Conservation (phyloP, 345 rosid species). For the Syzygium grande region DNA sequence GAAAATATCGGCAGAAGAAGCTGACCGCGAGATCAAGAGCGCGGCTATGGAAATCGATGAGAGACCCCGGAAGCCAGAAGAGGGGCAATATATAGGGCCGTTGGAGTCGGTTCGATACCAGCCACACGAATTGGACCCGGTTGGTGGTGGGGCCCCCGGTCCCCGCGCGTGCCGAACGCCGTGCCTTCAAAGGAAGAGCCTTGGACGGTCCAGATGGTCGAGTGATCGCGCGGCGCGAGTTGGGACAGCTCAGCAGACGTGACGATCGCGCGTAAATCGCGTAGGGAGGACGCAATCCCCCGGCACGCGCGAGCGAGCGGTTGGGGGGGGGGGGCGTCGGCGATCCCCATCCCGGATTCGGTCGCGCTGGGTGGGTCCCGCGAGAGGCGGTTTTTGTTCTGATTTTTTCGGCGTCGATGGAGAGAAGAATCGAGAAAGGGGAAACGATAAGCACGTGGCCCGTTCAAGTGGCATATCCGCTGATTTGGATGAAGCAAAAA, state of each 20-base stretch:
- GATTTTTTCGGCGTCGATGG: not conserved
- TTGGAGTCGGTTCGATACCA: not conserved
- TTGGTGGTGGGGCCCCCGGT: not conserved
- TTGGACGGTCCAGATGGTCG: not conserved
- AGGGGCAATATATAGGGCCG: not conserved
- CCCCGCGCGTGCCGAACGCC: not conserved
- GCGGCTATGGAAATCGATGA: not conserved
- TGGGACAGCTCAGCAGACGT: too few relatives aligned
- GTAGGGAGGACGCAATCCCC: not conserved
- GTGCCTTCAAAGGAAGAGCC: not conserved
- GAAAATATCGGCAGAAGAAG: not conserved
- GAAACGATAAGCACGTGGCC: not conserved
- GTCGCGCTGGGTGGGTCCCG: not conserved
- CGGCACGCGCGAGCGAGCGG: not conserved
- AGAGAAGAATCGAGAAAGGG: not conserved
- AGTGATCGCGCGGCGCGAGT: accelerated
- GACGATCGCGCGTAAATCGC: not conserved
- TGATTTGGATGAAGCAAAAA: not conserved
- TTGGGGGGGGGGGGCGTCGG: not conserved
- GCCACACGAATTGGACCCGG: not conserved
- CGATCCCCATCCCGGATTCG: not conserved
- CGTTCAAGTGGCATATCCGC: not conserved
- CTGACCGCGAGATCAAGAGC: not conserved
- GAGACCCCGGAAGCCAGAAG: accelerated
- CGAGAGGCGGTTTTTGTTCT: not conserved